Evolutionary conservation across 768 basidiomycete genomes (phyloP).

Genomic region (Hemileccinum rubropunctum): DNA sequence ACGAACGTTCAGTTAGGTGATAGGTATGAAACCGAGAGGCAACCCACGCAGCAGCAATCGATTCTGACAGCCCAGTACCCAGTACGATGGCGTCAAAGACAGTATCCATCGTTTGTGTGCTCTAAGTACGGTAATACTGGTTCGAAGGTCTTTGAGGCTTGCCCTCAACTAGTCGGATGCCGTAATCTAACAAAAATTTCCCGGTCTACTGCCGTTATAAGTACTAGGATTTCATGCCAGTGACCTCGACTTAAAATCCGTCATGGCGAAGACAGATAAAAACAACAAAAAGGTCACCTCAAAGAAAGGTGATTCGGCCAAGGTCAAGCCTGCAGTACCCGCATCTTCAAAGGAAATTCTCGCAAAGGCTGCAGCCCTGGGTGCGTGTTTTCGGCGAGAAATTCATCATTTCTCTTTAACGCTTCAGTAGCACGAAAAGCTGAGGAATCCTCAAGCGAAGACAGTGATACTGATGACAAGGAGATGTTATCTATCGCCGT

Average conservation of each 20-base stretch:
- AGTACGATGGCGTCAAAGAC: constrained; percentile 66
- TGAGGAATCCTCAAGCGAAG: too few relatives aligned
- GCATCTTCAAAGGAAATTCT: constrained; percentile 42
- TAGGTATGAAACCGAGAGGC: not conserved
- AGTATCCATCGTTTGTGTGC: constrained; percentile 30
- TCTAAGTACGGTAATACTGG: not conserved
- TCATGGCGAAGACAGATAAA: constrained; percentile 42
- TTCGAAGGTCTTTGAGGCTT: constrained; percentile 6
- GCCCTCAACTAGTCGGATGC: constrained; percentile 31
- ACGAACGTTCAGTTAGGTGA: constrained; percentile 7
- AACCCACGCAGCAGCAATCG: constrained; percentile 85
- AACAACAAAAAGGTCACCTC: constrained; percentile 33
- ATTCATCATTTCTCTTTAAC: too few relatives aligned
- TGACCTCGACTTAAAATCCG: not conserved
- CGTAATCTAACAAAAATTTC: constrained; percentile 15
- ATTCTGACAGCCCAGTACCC: constrained; percentile 82
- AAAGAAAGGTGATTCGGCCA: constrained; percentile 31
- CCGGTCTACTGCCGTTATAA: not conserved
- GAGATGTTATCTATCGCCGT: too few relatives aligned
- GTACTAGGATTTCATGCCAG: too few relatives aligned
- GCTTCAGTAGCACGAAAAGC: too few relatives aligned
- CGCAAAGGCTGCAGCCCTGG: constrained; percentile 37
- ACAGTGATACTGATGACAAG: too few relatives aligned
- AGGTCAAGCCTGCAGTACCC: constrained; percentile 18
- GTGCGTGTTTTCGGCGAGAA: not conserved